These are phyloP conservation scores for Xerocomus nothofagi DNA, from an alignment of 1,284 basidiomycete genomes.

Conservation along the genomic window DNA sequence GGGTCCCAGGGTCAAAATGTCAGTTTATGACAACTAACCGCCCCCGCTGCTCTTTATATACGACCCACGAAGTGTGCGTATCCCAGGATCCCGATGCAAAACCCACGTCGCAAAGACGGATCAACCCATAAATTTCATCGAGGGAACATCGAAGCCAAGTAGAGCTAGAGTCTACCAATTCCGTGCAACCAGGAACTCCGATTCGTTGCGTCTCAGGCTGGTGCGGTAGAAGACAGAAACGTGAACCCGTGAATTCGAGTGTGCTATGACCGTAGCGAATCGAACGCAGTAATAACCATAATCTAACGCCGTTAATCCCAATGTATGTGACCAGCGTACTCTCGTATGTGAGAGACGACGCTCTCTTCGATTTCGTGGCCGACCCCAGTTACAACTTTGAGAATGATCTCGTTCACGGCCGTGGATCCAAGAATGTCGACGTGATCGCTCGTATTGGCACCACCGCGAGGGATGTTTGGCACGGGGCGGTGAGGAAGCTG, in stretches of 20 bases:
- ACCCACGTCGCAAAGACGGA: neutral
- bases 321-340: constrained; percentile 72
- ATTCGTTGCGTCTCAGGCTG: neutral
- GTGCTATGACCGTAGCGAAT: constrained; percentile 1
- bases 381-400: constrained; percentile 82
- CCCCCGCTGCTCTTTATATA: constrained; percentile 8
- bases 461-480: constrained; percentile 78
- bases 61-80: neutral
- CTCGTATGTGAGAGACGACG: constrained; percentile 78
- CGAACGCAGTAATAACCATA: constrained; percentile 9
- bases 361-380: constrained; percentile 70
- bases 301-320: constrained; percentile 65
- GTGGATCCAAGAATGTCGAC: constrained; percentile 93
- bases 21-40: no score
- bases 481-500: constrained; percentile 87
- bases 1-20: neutral
- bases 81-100: neutral
- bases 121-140: neutral
- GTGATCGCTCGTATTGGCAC: constrained; percentile 88
- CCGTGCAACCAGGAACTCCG: neutral
- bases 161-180: neutral
- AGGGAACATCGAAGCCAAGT: neutral
- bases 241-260: constrained; percentile 8
- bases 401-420: constrained; percentile 85
- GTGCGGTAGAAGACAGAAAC: neutral